phyloP scores from a whole-genome alignment of 2,329 filamentous ascomycete genomes.

The Penicillium sp. region DNA sequence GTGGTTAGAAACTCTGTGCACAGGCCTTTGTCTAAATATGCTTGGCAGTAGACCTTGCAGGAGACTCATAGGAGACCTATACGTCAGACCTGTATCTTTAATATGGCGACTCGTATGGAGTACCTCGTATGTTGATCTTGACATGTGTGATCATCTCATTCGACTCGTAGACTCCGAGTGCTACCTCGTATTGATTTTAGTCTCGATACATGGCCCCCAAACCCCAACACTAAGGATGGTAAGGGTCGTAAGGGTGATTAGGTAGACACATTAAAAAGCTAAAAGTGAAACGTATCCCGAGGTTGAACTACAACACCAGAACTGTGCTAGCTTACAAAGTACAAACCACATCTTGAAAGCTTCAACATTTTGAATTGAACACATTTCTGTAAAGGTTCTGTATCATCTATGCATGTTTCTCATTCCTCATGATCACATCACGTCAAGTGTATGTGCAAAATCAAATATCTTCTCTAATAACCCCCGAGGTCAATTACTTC shows the following conservation, averaged over 20 bases:
- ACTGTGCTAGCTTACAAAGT: neutral
- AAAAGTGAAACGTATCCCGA: too few species aligned
- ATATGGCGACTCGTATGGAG: neutral
- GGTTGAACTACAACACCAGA: neutral
- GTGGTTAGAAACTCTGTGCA: neutral
- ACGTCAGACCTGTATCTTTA: neutral
- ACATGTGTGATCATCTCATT: conserved; percentile 6
- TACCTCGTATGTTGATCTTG: neutral
- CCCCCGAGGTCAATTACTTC: neutral
- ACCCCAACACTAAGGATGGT: too few species aligned
- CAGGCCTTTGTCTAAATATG: neutral
- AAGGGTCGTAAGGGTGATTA: too few species aligned
- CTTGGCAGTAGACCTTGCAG: conserved; percentile 6
- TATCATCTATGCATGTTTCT: neutral
- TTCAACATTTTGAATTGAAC: neutral
- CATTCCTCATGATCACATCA: neutral
- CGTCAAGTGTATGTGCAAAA: neutral
- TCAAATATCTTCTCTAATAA: neutral
- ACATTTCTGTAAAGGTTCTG: neutral
- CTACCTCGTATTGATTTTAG: neutral
- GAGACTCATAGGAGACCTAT: neutral
- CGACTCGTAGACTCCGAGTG: neutral
- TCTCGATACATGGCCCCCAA: neutral
- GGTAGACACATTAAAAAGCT: too few species aligned
- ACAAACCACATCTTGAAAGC: neutral